Percentiles rank a stretch among this genome's conserved stretches.
phyloP scores from a whole-genome alignment of 2,329 filamentous ascomycete genomes.

The Apiospora arundinis region DNA sequence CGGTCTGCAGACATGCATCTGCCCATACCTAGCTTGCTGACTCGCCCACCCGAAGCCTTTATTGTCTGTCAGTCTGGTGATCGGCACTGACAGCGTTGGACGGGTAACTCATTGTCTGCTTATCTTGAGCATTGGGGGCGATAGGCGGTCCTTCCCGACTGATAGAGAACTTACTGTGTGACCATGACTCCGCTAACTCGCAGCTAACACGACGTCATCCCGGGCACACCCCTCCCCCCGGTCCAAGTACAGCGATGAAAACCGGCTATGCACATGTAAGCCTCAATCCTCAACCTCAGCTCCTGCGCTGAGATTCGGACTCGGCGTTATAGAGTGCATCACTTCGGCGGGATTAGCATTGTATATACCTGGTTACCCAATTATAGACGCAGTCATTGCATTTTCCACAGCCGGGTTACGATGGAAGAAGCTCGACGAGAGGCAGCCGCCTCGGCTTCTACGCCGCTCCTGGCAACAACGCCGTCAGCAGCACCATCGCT shows the following conservation, averaged over 20 bases:
- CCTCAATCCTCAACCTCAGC: background rate
- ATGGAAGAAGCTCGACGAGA: background rate
- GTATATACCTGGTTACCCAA: background rate
- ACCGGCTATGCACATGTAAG: background rate
- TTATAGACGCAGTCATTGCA: background rate
- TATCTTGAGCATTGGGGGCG: background rate
- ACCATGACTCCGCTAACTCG: constrained; percentile 5
- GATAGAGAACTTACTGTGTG: background rate
- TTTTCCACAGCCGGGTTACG: background rate
- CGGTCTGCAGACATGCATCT: background rate
- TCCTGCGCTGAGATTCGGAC: background rate
- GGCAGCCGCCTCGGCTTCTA: background rate
- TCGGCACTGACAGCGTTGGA: too few species aligned
- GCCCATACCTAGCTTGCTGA: background rate
- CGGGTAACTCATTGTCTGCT: background rate
- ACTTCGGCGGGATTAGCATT: background rate
- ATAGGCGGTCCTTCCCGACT: background rate
- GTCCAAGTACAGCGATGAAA: background rate
- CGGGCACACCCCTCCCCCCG: background rate
- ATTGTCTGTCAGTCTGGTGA: background rate
- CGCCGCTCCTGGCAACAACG: constrained; percentile 22
- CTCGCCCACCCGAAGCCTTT: background rate
- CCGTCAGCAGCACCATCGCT: background rate
- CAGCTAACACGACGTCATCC: constrained; percentile 14
- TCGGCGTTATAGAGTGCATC: background rate